Conservation (phyloP, 2,329 filamentous ascomycete species). For the Exserohilum turcica region DNA sequence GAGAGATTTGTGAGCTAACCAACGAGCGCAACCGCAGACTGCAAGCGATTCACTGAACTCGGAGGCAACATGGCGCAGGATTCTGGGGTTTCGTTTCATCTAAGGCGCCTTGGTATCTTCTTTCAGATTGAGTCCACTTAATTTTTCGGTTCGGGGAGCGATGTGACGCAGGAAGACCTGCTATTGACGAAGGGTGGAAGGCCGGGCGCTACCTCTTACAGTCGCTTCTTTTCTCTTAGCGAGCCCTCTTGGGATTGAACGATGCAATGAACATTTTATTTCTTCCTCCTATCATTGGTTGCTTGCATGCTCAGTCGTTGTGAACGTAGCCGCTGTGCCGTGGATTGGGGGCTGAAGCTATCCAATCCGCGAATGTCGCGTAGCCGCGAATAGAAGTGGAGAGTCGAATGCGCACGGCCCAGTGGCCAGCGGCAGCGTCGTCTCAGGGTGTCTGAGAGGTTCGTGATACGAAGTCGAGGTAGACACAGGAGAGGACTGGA, state of each 20-base stretch:
- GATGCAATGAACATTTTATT: conserved; percentile 38
- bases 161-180: conserved; percentile 39
- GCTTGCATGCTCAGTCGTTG: conserved; percentile 32
- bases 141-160: conserved; percentile 36
- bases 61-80: conserved; percentile 29
- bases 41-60: conserved; percentile 40
- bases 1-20: conserved; percentile 70
- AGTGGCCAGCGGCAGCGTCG: conserved; percentile 29
- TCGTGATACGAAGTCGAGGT: conserved; percentile 5
- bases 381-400: conserved; percentile 48
- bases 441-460: conserved; percentile 19
- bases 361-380: conserved; percentile 50
- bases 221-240: conserved; percentile 41
- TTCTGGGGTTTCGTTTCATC: conserved; percentile 45
- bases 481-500: conserved; percentile 5
- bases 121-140: conserved; percentile 40
- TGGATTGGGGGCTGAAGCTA: conserved; percentile 44
- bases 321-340: conserved; percentile 48
- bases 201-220: conserved; percentile 48
- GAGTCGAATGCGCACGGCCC: conserved; percentile 44
- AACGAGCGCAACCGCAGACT: conserved; percentile 56
- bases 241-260: conserved; percentile 34
- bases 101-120: conserved; percentile 36
- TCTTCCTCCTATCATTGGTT: conserved; percentile 40
- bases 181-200: conserved; percentile 33